phyloP scores from a whole-genome alignment of 2,329 filamentous ascomycete species.

The Diaporthe sp. region DNA sequence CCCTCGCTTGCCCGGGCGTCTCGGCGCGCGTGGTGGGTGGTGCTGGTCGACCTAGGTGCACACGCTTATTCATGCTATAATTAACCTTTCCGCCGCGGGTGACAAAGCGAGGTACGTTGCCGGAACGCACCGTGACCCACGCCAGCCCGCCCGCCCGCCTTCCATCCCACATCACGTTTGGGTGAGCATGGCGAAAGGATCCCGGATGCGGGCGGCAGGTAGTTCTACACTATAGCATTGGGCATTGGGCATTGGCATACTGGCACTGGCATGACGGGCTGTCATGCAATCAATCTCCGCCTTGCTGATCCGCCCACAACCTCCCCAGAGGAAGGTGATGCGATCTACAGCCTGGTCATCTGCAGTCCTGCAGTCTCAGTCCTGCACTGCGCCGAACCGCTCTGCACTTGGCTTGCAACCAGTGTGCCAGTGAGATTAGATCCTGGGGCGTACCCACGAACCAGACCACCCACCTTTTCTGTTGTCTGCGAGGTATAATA shows the following conservation, averaged over 20 bases:
- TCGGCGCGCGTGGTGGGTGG: conserved; percentile 21
- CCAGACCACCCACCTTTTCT: neutral
- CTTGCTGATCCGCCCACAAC: conserved; percentile 28
- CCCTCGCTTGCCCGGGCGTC: conserved; percentile 11
- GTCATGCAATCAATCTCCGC: conserved; percentile 33
- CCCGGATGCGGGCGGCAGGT: conserved; percentile 28
- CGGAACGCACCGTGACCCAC: conserved; percentile 25
- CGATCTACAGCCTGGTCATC: conserved; percentile 35
- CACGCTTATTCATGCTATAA: conserved; percentile 1
- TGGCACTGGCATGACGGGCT: conserved; percentile 16
- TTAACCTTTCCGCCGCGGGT: conserved; percentile 1
- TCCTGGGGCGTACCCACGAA: neutral
- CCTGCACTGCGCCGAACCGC: neutral
- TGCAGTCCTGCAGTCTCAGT: conserved; percentile 25
- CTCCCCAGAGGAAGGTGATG: conserved; percentile 19
- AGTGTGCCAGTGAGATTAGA: neutral
- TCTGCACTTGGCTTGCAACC: conserved; percentile 1
- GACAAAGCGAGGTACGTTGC: conserved; percentile 9
- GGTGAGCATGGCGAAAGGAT: neutral
- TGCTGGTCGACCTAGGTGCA: neutral
- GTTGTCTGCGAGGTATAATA: neutral
- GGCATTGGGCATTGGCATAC: conserved; percentile 23
- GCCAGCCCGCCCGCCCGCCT: neutral
- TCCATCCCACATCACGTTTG: conserved; percentile 18
- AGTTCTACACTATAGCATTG: conserved; percentile 7